A percentile compares a stretch with the other conserved stretches of the same genome.
Evolutionary conservation across 2,329 filamentous ascomycete genomes (phyloP).

Genomic region (Botrytis deweyae): DNA sequence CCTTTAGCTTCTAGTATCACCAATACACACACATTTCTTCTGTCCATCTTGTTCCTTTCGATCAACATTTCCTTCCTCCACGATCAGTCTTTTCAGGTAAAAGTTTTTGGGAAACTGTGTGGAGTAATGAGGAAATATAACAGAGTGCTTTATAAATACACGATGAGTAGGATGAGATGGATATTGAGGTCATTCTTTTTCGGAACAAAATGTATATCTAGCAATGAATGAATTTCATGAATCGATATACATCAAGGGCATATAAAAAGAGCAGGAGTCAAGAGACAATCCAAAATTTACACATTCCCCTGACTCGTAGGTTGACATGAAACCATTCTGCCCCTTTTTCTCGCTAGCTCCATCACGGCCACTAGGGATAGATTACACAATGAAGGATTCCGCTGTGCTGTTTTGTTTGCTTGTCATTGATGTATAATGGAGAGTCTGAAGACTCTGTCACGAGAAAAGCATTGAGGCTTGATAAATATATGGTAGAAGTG

Average conservation of each 20-base stretch:
- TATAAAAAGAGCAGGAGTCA: background rate
- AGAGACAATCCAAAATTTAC: background rate
- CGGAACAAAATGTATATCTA: background rate
- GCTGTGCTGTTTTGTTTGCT: background rate
- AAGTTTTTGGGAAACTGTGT: rapidly evolving
- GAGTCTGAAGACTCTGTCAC: background rate
- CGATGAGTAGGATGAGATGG: background rate
- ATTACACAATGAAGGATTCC: background rate
- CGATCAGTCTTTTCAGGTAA: background rate
- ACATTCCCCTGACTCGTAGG: background rate
- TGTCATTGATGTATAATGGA: background rate
- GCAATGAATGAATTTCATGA: background rate
- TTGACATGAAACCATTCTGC: background rate
- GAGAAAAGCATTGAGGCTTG: background rate
- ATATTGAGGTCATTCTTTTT: background rate
- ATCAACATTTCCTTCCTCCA: background rate
- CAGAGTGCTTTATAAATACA: background rate
- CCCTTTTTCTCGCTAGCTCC: background rate
- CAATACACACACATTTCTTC: background rate
- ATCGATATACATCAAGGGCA: background rate
- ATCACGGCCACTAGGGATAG: background rate
- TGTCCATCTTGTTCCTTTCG: background rate
- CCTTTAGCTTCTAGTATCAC: background rate
- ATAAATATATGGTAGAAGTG: background rate
- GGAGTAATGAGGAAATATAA: background rate